Evolutionary conservation across 2,329 filamentous ascomycete species (phyloP).

Genomic region (Sporothrix humicola): DNA sequence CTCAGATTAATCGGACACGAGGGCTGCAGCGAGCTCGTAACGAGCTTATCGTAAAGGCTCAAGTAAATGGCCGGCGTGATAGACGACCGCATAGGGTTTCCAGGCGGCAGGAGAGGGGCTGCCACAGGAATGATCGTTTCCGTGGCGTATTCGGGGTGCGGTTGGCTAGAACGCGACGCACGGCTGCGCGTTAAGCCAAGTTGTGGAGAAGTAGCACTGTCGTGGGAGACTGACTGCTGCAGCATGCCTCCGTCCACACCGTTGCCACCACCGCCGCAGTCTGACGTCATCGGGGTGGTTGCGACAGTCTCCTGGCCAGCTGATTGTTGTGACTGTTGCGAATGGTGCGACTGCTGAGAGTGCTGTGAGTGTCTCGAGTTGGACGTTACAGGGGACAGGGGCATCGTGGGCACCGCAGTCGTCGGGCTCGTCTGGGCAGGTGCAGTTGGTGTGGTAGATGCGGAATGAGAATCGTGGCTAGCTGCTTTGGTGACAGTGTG

Average conservation of each 20-base stretch:
- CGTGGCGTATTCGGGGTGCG: conserved; percentile 53
- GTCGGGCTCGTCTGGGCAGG: not conserved
- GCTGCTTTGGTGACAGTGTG: not conserved
- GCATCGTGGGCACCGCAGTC: not conserved
- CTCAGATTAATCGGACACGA: conserved; percentile 85
- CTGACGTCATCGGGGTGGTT: conserved; percentile 52
- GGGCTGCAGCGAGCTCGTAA: conserved; percentile 78
- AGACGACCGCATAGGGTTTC: conserved; percentile 76
- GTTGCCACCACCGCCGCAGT: conserved; percentile 40
- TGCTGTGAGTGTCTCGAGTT: conserved; percentile 41
- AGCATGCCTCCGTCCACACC: not conserved
- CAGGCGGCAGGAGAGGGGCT: conserved; percentile 71
- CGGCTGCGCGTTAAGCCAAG: conserved; percentile 19
- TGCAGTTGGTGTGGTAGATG: conserved; percentile 15
- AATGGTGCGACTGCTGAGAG: conserved; percentile 37
- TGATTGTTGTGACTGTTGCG: conserved; percentile 37
- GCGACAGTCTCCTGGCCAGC: conserved; percentile 43
- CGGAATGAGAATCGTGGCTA: conserved; percentile 27
- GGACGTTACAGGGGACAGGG: conserved; percentile 42
- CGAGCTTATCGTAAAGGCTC: conserved; percentile 88
- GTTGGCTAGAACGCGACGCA: conserved; percentile 22
- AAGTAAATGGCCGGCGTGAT: conserved; percentile 77
- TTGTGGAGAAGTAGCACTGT: not conserved
- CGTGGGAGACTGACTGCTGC: conserved; percentile 37
- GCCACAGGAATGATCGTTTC: conserved; percentile 73